Evolutionary conservation across 2,329 filamentous ascomycete genomes (phyloP).

Genomic region (Exophiala sp.): DNA sequence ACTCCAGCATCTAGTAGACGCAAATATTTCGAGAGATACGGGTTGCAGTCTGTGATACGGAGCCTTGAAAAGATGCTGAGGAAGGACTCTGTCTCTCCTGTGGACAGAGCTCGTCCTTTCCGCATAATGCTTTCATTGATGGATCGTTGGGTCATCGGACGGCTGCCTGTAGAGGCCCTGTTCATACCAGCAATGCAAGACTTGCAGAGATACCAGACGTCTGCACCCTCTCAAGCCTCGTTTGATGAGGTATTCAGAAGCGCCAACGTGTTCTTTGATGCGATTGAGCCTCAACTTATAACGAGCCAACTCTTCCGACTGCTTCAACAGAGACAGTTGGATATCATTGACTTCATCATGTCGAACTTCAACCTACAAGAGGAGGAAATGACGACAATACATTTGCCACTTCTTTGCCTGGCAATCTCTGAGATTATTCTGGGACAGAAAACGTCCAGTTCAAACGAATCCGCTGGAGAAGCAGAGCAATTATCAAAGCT

Average conservation of each 20-base stretch:
- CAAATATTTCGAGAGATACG: constrained; percentile 77
- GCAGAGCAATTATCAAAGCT: constrained; percentile 44
- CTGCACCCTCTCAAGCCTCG: constrained; percentile 59
- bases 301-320: constrained; percentile 70
- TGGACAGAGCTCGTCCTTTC: constrained; percentile 75
- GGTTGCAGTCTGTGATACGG: constrained; percentile 65
- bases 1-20: constrained; percentile 45
- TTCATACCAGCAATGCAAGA: constrained; percentile 82
- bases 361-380: constrained; percentile 84
- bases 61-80: constrained; percentile 74
- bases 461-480: constrained; percentile 9
- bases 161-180: constrained; percentile 76
- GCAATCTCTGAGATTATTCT: constrained; percentile 26
- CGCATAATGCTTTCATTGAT: constrained; percentile 90
- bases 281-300: constrained; percentile 88
- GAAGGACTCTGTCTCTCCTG: constrained; percentile 47
- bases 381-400: constrained; percentile 68
- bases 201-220: constrained; percentile 65
- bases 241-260: constrained; percentile 85
- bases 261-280: constrained; percentile 93
- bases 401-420: constrained; percentile 21
- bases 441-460: not conserved
- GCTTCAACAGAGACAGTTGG: constrained; percentile 52
- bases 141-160: constrained; percentile 97
- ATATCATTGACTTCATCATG: constrained; percentile 74